These are phyloP conservation scores for Penicillium paxilli DNA, from an alignment of 495 filamentous ascomycete genomes.

Conservation along the genomic window DNA sequence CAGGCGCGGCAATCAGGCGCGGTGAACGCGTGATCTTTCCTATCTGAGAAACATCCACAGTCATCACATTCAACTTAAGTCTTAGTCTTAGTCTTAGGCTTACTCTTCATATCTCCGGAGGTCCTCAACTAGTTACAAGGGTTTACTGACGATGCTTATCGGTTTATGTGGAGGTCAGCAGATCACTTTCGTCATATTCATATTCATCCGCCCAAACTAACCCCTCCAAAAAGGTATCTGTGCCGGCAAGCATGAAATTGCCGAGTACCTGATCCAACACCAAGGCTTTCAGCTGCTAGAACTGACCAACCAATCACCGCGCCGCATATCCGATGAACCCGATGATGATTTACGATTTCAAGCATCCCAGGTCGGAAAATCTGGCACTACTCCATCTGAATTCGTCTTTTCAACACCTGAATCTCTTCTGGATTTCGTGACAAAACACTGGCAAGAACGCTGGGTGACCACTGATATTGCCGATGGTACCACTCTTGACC, in stretches of 20 bases:
- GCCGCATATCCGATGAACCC: conserved; percentile 22
- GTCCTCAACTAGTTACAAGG: background rate
- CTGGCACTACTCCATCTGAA: conserved; percentile 23
- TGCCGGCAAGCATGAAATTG: conserved; percentile 84
- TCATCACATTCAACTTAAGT: too few species aligned
- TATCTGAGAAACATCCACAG: conserved; percentile 3
- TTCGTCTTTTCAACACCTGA: conserved; percentile 57
- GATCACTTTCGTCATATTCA: conserved; percentile 1
- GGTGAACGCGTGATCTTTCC: conserved; percentile 8
- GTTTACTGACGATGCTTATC: conserved; percentile 73
- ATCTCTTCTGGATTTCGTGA: conserved; percentile 77
- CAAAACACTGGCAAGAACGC: conserved; percentile 74
- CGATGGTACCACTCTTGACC: conserved; percentile 65
- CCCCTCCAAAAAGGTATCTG: conserved; percentile 66
- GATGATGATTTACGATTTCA: conserved; percentile 33
- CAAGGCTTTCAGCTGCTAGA: conserved; percentile 65
- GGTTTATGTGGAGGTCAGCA: conserved; percentile 84
- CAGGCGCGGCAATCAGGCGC: background rate
- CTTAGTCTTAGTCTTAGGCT: too few species aligned
- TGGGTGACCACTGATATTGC: conserved; percentile 85
- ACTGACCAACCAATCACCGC: conserved; percentile 21
- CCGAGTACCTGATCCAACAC: conserved; percentile 73
- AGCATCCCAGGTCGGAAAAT: conserved; percentile 22
- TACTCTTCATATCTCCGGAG: background rate
- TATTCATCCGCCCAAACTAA: conserved; percentile 11